Base-by-base conservation (phyloP, 2,329 filamentous ascomycete species). In the Stagonosporopsis chrysanthemi region DNA sequence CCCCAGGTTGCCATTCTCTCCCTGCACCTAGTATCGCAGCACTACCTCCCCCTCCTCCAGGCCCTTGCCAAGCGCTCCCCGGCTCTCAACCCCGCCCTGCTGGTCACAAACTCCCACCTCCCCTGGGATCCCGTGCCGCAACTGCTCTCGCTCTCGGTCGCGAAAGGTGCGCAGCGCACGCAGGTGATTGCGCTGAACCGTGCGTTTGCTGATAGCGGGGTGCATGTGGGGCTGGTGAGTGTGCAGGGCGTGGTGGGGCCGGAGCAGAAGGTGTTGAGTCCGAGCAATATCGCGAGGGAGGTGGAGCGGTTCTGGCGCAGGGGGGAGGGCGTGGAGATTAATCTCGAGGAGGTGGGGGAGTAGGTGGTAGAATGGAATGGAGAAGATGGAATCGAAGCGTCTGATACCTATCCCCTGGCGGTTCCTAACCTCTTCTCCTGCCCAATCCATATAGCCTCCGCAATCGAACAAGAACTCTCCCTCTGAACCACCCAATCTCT, bases 151-250 rank as follows among this genome's bases (percentile, higher is more conserved):
- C 70, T 85, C 6, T 82, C 80, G 2, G 72, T 84, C 50, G 77
- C 76, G 41, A 85, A 85, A 64, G 80, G 82, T 1, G 77, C 82
- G 0, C 83, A 86, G 72, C 71, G 79, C 17, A 84, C 81, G 39
- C 67, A 85, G 63, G 75, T 83, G 9, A 70, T 81, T 54, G 80
- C 75, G 15, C 69, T 85, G 61, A 64, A 73, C 22, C 70, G 73
- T 52, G 76, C 77, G 8, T 83, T 79, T 52, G 61, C 63, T 11
- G 66, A 75, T 47, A 77, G 78, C 2, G 72, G 71, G 3, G 78
- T 85, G 2, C 81, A 84, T 56, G 67, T 82, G 17, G 82, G 78
- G 0, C 64, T 84, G 17, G 67, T 85, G 2, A 76, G 69, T 44
- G 77, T 84, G 0, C 78, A 78, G 3, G 83, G 82, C 0, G 62